phyloP scores from a whole-genome alignment of 192 early-diverging fungal species.

The Gonapodya sp. region DNA sequence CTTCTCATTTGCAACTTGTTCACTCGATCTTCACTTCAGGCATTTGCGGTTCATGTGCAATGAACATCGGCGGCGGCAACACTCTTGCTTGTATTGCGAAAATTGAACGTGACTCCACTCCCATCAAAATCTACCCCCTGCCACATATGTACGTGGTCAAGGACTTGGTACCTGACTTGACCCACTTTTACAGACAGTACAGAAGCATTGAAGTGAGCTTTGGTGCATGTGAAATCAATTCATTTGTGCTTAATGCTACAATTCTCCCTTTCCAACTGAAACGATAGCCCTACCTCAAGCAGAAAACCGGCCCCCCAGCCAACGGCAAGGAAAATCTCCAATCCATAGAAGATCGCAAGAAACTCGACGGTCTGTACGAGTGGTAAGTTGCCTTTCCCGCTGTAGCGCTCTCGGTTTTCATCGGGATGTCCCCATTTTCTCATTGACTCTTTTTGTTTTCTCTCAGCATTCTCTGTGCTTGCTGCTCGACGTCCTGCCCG shows the following conservation, averaged over 20 bases:
- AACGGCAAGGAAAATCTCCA: conserved; percentile 78
- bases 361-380: conserved; percentile 34
- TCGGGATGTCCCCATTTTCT: background rate
- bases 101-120: conserved; percentile 61
- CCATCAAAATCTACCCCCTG: conserved; percentile 86
- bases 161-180: conserved; percentile 94
- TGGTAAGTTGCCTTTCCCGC: background rate
- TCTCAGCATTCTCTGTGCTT: conserved; percentile 96
- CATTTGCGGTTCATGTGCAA: conserved; percentile 94
- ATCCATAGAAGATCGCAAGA: conserved; percentile 86
- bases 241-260: too few species aligned
- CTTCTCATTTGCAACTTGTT: background rate
- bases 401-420: background rate
- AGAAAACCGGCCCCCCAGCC: conserved; percentile 56
- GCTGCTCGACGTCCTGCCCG: conserved; percentile 93
- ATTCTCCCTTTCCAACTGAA: too few species aligned
- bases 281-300: conserved; percentile 79
- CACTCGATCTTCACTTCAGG: conserved; percentile 14
- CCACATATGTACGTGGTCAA: conserved; percentile 97
- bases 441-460: conserved; percentile 90
- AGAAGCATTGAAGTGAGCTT: conserved; percentile 66
- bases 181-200: conserved; percentile 97
- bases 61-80: conserved; percentile 96
- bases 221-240: background rate
- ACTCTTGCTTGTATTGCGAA: conserved; percentile 88